phyloP scores from a whole-genome alignment of 1,139 yeast genomes.

The Pneumocystis sp. region DNA sequence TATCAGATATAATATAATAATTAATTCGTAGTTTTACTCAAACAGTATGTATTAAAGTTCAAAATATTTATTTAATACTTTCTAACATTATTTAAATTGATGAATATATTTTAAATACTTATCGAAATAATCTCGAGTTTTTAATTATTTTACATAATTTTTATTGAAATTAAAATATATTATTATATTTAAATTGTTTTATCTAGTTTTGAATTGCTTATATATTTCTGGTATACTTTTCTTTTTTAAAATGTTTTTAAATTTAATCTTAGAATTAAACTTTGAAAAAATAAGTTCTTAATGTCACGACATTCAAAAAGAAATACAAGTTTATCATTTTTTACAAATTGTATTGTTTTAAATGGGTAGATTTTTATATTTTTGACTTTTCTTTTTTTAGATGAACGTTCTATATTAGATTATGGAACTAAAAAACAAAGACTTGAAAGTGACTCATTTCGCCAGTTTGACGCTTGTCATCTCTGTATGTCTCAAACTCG shows the following conservation, averaged over 20 bases:
- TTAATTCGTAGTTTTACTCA: too few species aligned
- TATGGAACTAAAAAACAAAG: constrained; percentile 15
- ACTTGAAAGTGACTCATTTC: constrained; percentile 14
- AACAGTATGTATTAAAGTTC: neutral
- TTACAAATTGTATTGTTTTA: neutral
- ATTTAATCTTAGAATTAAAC: neutral
- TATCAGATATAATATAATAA: too few species aligned
- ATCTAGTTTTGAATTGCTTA: neutral
- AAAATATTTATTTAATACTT: neutral
- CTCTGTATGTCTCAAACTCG: constrained; percentile 15
- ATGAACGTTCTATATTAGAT: constrained; percentile 15
- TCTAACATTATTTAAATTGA: neutral
- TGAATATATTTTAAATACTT: too few species aligned
- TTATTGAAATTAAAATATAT: neutral
- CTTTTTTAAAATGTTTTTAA: neutral
- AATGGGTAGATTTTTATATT: constrained; percentile 11
- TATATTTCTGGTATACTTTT: neutral
- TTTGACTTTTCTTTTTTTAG: constrained; percentile 11
- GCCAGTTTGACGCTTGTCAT: constrained; percentile 13
- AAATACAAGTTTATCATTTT: constrained; percentile 8
- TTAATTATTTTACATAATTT: too few species aligned
- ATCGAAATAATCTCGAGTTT: neutral
- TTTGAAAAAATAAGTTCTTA: neutral
- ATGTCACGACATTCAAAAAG: constrained; percentile 15
- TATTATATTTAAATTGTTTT: neutral